A percentile compares a stretch with the other conserved stretches of the same genome.
Conservation (phyloP, 768 basidiomycete genomes). For the Lactarius tabidus region DNA sequence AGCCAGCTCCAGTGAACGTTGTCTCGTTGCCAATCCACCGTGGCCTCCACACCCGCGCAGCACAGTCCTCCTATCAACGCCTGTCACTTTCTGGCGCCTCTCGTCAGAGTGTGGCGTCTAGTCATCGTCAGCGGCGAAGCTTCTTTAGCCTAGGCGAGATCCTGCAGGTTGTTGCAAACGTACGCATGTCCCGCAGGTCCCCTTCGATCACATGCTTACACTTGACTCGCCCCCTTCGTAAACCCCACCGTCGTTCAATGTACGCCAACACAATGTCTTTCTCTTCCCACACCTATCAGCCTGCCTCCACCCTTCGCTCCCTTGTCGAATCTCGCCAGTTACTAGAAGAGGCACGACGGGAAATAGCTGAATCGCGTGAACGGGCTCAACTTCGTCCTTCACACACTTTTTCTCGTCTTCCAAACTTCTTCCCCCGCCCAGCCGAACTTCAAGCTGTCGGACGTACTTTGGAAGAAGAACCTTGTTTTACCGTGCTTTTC, state of each 20-base stretch:
- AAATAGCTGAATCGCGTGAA: constrained; percentile 66
- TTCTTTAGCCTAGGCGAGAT: constrained; percentile 82
- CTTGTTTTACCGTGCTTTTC: constrained; percentile 75
- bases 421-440: constrained; percentile 67
- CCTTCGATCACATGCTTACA: constrained; percentile 16
- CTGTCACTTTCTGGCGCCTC: constrained; percentile 8
- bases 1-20: constrained; percentile 12
- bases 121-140: constrained; percentile 61
- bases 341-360: constrained; percentile 72
- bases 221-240: constrained; percentile 21
- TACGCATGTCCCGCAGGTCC: constrained; percentile 35
- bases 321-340: constrained; percentile 73
- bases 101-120: constrained; percentile 29
- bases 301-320: constrained; percentile 72
- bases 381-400: constrained; percentile 61
- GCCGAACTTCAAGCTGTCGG: constrained; percentile 64
- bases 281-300: constrained; percentile 41
- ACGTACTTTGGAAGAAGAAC: constrained; percentile 61
- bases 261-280: constrained; percentile 20
- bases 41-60: constrained; percentile 22
- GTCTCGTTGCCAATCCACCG: constrained; percentile 18
- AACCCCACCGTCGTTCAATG: constrained; percentile 13
- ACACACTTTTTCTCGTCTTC: constrained; percentile 75
- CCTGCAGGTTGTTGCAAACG: constrained; percentile 68
- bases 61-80: constrained; percentile 18